These are phyloP conservation scores for Papilionanthe hybrid DNA, from an alignment of 116 monocot genomes.

Conservation along the genomic window DNA sequence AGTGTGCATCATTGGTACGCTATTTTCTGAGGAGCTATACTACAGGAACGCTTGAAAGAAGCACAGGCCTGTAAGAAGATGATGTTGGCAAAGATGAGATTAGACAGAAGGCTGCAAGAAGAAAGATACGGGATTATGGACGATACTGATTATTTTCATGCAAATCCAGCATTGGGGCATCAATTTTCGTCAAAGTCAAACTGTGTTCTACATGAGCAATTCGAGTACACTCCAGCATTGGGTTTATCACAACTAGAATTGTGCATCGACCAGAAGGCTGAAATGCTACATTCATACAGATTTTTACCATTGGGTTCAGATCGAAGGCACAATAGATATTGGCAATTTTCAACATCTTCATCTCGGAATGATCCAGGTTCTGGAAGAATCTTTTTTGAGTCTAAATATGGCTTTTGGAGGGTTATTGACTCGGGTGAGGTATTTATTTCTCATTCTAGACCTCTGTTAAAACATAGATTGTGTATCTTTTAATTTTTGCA, in stretches of 20 bases:
- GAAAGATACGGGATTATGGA: slow-evolving; percentile 10
- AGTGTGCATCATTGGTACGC: no score
- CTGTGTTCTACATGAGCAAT: not conserved
- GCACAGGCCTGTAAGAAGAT: slow-evolving; percentile 32
- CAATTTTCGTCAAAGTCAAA: not conserved
- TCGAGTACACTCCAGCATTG: not conserved
- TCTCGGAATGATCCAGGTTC: slow-evolving; percentile 39
- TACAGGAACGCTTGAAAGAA: slow-evolving; percentile 38
- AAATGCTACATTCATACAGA: slow-evolving; percentile 29
- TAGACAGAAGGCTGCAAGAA: slow-evolving; percentile 28
- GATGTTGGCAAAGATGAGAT: slow-evolving; percentile 34
- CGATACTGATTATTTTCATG: not conserved
- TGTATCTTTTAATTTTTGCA: not conserved
- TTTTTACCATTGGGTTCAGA: slow-evolving; percentile 35
- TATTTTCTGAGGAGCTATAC: not conserved
- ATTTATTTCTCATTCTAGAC: slow-evolving; percentile 7
- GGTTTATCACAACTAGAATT: slow-evolving; percentile 24
- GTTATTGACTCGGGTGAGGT: slow-evolving; percentile 56
- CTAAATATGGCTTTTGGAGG: slow-evolving; percentile 48
- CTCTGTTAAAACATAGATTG: not conserved
- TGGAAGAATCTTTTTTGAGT: slow-evolving; percentile 52
- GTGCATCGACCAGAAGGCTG: slow-evolving; percentile 28
- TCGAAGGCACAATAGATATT: slow-evolving; percentile 38
- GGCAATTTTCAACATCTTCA: slow-evolving; percentile 19
- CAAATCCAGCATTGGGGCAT: slow-evolving; percentile 8